Evolutionary conservation across 352 stramenopile genomes (phyloP), one percentile per base, ranked within the genome.

Genomic region (Phytopythium helicoides): DNA sequence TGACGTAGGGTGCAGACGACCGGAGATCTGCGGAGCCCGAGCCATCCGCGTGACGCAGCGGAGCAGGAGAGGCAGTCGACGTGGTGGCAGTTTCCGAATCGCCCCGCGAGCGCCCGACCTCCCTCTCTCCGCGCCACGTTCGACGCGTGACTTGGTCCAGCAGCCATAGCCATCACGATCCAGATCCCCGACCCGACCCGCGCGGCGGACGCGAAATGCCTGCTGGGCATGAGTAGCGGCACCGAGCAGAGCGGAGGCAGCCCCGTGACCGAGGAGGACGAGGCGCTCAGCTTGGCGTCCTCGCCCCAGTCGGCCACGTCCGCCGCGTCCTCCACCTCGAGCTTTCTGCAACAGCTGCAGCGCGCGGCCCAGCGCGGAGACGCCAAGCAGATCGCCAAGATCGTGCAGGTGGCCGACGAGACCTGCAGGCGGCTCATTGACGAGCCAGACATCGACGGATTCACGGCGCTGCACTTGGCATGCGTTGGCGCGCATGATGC

Each of bases 401-500:
- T 83, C 41, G 34, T 78, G 3, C 62, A 78, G 60, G 62, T 52
- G 42, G 62, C 58, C 36, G 54, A 53, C n/a, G 58, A 49, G 15
- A 57, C 25, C 57, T 51, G 18, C 64, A 56, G 26, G 58, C 58
- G 37, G 62, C 56, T 52, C n/a, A 41, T 61, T 46, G 64, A 83
- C 52, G 52, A 47, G 44, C 56, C 69, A 35, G 72, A 83, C 35
- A 61, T 76, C 44, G 72, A 87, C 25, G 76, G 76, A 18, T 82
- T 87, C 44, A 84, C 76, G n/a, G 71, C 76, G 41, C 56, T 87
- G 19, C 75, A 87, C 41, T 56, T 87, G 21, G 76, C 76, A 5
- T 83, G 71, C 23, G 68, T 84, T 34, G 68, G 75, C 19, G 76
- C 65, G 16, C 65, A 87, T 52, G 58, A 71, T 25, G 68, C 66